Conservation (phyloP, 176 grass and related monocot species). For the Carex cristatella region DNA sequence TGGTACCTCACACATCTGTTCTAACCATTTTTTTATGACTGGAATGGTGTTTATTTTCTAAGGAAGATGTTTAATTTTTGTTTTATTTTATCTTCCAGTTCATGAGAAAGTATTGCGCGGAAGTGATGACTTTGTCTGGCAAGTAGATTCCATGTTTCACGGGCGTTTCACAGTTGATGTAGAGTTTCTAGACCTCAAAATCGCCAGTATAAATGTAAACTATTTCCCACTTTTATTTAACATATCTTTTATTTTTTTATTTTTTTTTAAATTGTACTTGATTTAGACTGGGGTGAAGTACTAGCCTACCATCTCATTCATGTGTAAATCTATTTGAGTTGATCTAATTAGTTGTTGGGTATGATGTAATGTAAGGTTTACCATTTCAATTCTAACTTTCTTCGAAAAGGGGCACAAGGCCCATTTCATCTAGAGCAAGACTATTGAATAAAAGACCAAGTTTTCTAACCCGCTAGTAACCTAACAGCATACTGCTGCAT, state of each 20-base stretch:
- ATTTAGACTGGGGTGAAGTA: background rate
- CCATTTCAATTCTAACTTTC: background rate
- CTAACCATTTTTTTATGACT: background rate
- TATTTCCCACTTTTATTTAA: background rate
- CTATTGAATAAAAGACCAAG: no score
- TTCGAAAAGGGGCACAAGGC: no score
- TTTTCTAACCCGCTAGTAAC: no score
- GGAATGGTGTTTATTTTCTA: background rate
- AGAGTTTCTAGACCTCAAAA: slow-evolving; percentile 84
- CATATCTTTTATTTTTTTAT: background rate
- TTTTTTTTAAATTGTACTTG: background rate
- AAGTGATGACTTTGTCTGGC: slow-evolving; percentile 86
- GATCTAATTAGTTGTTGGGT: background rate
- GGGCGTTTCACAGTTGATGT: slow-evolving; percentile 71
- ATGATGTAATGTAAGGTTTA: background rate
- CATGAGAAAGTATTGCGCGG: slow-evolving; percentile 58
- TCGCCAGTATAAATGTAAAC: slow-evolving; percentile 57
- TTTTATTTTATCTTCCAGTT: slow-evolving; percentile 33
- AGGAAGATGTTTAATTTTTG: background rate
- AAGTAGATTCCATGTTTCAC: slow-evolving; percentile 44
- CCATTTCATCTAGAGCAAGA: no score
- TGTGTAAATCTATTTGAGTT: background rate
- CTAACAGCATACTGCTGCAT: no score
- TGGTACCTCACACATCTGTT: slow-evolving; percentile 31
- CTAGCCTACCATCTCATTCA: background rate